Base-by-base conservation (phyloP, 805 yeast genomes). In the Zygotorulaspora florentina region DNA sequence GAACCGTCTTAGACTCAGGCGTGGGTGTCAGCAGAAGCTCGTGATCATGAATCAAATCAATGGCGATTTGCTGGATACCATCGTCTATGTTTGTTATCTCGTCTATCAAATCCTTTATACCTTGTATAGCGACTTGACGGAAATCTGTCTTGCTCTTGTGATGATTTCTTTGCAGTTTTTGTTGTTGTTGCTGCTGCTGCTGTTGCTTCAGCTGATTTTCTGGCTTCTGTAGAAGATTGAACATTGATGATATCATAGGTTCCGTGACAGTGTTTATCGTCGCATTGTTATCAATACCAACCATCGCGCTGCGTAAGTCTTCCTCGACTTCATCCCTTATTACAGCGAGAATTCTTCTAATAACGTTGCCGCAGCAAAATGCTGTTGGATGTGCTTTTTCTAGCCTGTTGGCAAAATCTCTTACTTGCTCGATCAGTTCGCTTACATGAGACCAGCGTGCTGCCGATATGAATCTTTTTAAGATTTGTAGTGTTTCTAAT, bases 1-100 rank as follows among this genome's bases (percentile, higher is more conserved):
- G 70, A 9, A 93, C 96, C 0, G 98, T 91, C 50, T 80, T 79
- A 0, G 96, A 87, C 35, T 83, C 87, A 5, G 98, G 97, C 0
- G 98, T 89, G n/a, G 98, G 96, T 0, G 97, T 87, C 25, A 77
- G 61, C 36, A 86, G 66, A 17, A 86, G 77, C 64, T 86, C 93
- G 61, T 89, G 85, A 58, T 93, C 97, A 66, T 91, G 98, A 61
- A 93, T 88, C 71, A 93, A 75, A 61, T 93, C 99, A 30, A 84
- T 85, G 13, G 96, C 85, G 82, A 89, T 87, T 48, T 83, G 79
- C 66, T 89, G 96, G 34, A 93, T 83, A 46, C 91, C 91, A 57
- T 91, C 98, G 59, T 88, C 90, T 37, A 87, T 85, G 56, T 85
- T 85, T 18, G 85, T 77, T 44, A 93, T 85, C 66, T 93, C 99